These are phyloP conservation scores for Leishmania guyanensis DNA, from an alignment of 208 protist genomes.

Conservation along the genomic window DNA sequence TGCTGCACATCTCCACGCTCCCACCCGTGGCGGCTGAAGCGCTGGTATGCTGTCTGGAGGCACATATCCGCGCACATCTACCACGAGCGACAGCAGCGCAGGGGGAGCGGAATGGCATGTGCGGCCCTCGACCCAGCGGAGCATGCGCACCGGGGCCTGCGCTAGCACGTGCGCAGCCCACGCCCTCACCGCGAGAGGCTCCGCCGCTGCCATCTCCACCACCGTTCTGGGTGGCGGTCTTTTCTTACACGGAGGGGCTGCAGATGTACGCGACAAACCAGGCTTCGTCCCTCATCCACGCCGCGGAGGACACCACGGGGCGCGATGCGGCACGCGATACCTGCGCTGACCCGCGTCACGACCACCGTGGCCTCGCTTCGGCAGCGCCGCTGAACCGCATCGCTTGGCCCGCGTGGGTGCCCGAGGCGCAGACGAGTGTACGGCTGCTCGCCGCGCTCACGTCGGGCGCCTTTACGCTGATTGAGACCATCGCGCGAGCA, in stretches of 20 bases:
- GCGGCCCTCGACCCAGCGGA: neutral
- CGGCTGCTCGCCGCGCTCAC: slow-evolving; percentile 32
- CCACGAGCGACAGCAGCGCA: neutral
- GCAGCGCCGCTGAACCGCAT: neutral
- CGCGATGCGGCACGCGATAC: neutral
- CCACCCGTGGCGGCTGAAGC: slow-evolving; percentile 3
- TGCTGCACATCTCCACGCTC: slow-evolving; percentile 14
- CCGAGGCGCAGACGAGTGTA: slow-evolving; percentile 10
- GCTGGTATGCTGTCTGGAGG: slow-evolving; percentile 5
- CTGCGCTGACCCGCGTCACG: neutral
- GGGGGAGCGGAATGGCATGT: neutral
- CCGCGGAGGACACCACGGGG: neutral
- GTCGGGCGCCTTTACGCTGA: slow-evolving; percentile 27
- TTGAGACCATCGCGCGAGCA: slow-evolving; percentile 29
- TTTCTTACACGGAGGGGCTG: slow-evolving; percentile 28
- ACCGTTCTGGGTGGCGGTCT: slow-evolving; percentile 39
- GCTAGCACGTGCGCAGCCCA: neutral
- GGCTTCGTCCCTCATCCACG: slow-evolving; percentile 13
- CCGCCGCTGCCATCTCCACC: neutral
- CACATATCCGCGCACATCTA: slow-evolving; percentile 6
- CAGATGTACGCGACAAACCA: slow-evolving; percentile 6
- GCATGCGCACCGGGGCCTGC: neutral
- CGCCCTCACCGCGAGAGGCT: too few species aligned
- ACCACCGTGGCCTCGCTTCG: neutral
- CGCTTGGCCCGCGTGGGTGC: slow-evolving; percentile 44